Evolutionary conservation across 768 basidiomycete genomes (phyloP), one percentile per base, ranked within the genome.

Genomic region (Russula griseocarnosa): DNA sequence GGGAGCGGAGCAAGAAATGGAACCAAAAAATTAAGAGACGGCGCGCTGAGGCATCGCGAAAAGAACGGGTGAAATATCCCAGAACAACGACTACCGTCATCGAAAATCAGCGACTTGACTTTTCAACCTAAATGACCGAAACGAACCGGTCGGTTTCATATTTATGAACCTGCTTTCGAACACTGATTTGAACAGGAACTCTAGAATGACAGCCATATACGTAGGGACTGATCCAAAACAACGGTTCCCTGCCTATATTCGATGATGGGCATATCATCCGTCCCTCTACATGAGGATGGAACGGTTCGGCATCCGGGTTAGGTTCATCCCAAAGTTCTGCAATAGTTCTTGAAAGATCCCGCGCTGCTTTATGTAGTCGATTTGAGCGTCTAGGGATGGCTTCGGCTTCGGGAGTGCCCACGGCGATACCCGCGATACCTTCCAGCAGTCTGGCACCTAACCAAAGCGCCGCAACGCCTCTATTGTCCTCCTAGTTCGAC

Each of bases 391-490:
- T 55, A 5, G 30, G 59, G 47, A 51, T 38, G 13, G 53, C 22
- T 38, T 47, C 11, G n/a, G 53, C 62, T 9, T 70, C 71, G 11
- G 71, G 73, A 2, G 71, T 69, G 26, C 74, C 74, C 10, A 88
- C 73, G 20, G 76, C 78, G 9, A 86, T 70, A 2, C 78, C 75
- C 0, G 82, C 78, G 9, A 87, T 76, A 3, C 96, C 95, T 69
- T 91, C 86, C 62, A 98, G 71, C 0, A 98, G 71, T 32, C 84
- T 81, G 63, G 83, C 82, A 3, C 90, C 87, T 67, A 91, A 89
- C 94, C 94, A 98, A 26, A 95, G 76, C 3, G 93, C 93, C 0
- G 88, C 81, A 1, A 86, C 83, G 20, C 85, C 81, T 28, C 76
- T 75, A 11, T 69, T 73, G 11, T 77, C 79, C 73, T 76, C 26